A percentile compares a stretch with the other conserved stretches of the same genome.
phyloP scores from a whole-genome alignment of 306 rosid genomes.

The Purshia tridentata region DNA sequence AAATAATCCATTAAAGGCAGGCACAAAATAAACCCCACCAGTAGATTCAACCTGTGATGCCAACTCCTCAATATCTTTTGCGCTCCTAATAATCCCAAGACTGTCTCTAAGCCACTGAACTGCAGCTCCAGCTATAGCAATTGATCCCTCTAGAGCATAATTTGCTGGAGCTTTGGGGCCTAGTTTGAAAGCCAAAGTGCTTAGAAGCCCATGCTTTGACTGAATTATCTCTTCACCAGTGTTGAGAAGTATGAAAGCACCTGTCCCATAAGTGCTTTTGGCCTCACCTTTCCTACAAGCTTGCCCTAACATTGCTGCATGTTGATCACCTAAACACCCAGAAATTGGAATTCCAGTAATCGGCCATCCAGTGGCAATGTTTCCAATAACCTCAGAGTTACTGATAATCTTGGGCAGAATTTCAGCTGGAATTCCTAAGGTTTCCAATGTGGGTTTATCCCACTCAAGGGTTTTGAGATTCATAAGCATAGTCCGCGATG shows the following conservation, averaged over 20 bases:
- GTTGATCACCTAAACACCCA: conserved; percentile 94
- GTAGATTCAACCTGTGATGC: conserved; percentile 62
- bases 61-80: conserved; percentile 66
- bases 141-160: conserved; percentile 91
- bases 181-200: conserved; percentile 80
- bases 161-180: conserved; percentile 60
- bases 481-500: conserved; percentile 91
- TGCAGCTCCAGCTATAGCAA: conserved; percentile 98
- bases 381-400: conserved; percentile 76
- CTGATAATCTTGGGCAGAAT: conserved; percentile 79
- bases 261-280: conserved; percentile 89
- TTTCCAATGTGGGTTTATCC: conserved; percentile 58
- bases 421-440: conserved; percentile 52
- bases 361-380: conserved; percentile 66
- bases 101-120: conserved; percentile 95
- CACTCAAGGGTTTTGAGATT: conserved; percentile 72
- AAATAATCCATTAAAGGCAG: conserved; percentile 87
- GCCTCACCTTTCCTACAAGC: conserved; percentile 81
- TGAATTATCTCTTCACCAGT: conserved; percentile 59
- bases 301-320: conserved; percentile 91
- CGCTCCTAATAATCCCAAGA: conserved; percentile 64
- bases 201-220: conserved; percentile 76
- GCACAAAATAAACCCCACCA: conserved; percentile 87
- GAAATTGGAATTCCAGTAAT: conserved; percentile 69
- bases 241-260: conserved; percentile 87